Percentiles rank a stretch among this genome's conserved stretches.
phyloP scores from a whole-genome alignment of 805 yeast genomes.

The Candida oleophila region DNA sequence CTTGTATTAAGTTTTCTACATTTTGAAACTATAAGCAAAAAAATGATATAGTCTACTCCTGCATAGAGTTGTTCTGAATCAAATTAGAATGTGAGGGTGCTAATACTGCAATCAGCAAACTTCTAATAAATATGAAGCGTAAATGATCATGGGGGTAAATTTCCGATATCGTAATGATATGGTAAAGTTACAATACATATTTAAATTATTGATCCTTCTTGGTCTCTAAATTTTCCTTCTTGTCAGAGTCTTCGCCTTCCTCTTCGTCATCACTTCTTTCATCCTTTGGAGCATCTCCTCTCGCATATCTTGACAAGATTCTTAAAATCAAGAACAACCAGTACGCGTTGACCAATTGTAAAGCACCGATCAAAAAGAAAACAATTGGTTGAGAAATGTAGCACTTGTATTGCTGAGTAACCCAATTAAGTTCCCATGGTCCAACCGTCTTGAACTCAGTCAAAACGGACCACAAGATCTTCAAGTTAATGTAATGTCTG shows the following conservation, averaged over 20 bases:
- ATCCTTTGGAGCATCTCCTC: conserved; percentile 63
- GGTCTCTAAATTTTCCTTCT: conserved; percentile 17
- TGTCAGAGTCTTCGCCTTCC: conserved; percentile 30
- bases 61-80: too few species aligned
- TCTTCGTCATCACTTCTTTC: conserved; percentile 87
- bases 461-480: conserved; percentile 77
- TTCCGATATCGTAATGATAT: background rate
- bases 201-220: conserved; percentile 15
- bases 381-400: conserved; percentile 93
- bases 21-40: background rate
- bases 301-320: conserved; percentile 65
- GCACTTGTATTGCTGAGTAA: conserved; percentile 92
- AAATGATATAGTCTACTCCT: background rate
- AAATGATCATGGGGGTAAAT: background rate
- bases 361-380: conserved; percentile 69
- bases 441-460: conserved; percentile 90
- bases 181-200: background rate
- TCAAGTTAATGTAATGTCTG: conserved; percentile 82
- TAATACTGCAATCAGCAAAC: too few species aligned
- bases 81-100: too few species aligned
- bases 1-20: too few species aligned
- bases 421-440: conserved; percentile 75
- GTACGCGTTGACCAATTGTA: conserved; percentile 82
- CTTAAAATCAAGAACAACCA: conserved; percentile 86
- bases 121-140: background rate